Percentiles rank a stretch among this genome's conserved stretches.
phyloP scores from a whole-genome alignment of 495 filamentous ascomycete genomes.

The Lindgomyces ingoldianus region DNA sequence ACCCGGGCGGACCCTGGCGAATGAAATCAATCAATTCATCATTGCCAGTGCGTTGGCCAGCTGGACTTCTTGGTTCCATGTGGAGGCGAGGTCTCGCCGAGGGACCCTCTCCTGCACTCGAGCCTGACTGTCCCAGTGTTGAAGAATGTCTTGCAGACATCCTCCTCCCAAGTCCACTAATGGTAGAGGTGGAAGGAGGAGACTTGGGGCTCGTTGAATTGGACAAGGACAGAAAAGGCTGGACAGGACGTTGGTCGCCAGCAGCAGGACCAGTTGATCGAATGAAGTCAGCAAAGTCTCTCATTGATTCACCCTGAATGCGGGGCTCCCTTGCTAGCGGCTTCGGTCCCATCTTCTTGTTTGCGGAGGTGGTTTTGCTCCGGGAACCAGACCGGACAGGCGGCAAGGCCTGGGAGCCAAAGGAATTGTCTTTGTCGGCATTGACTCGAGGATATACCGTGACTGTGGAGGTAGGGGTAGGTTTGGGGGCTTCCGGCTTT shows the following conservation, averaged over 20 bases:
- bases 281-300: conserved; percentile 84
- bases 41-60: conserved; percentile 62
- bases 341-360: conserved; percentile 9
- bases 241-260: conserved; percentile 35
- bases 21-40: conserved; percentile 94
- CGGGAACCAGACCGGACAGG: conserved; percentile 12
- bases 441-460: conserved; percentile 33
- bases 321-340: conserved; percentile 64
- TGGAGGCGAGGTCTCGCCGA: conserved; percentile 19
- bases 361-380: background rate
- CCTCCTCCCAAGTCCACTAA: conserved; percentile 31
- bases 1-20: conserved; percentile 70
- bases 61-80: conserved; percentile 72
- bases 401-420: conserved; percentile 30
- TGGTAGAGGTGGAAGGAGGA: conserved; percentile 7
- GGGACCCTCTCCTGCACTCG: conserved; percentile 16
- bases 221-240: conserved; percentile 32
- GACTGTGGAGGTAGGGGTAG: conserved; percentile 9
- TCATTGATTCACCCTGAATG: conserved; percentile 61
- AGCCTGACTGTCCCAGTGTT: conserved; percentile 8
- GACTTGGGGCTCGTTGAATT: background rate
- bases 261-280: conserved; percentile 72
- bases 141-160: conserved; percentile 16
- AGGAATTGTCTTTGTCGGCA: conserved; percentile 22
- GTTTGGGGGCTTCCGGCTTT: conserved; percentile 1